Evolutionary conservation across 2,329 filamentous ascomycete genomes (phyloP), one percentile per base, ranked within the genome.

Genomic region (Scedosporium apiospermum): DNA sequence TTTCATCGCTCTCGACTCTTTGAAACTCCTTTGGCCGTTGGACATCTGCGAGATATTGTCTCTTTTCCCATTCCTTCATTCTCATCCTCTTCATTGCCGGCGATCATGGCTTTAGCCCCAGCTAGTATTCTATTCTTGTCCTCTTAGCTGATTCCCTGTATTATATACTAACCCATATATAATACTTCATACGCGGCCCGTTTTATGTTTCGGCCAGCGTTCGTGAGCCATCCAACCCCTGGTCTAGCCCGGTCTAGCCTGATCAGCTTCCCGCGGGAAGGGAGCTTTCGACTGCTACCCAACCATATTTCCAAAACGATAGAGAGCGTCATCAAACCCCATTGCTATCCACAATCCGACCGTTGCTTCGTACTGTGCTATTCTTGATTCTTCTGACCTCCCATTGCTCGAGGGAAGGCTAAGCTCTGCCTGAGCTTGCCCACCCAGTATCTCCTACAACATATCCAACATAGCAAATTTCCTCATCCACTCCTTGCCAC

Each of bases 181-280:
- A 49, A n/a, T 49, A 18, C 21, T 23, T 49, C 21, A n/a, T 18
- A 49, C 44, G 7, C 21, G 44, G 14, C 21, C 51, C 23, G 21
- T 55, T 55, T 55, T 55, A 55, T 55, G 51, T 55, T 55, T 55
- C 49, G 49, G 49, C 49, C n/a, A 53, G 21, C 49, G 49, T 23
- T 23, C 51, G 4, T 26, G 51, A 16, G 51, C 51, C 51, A 23
- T 6, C 21, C 51, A 38, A 38, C 34, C 34, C 34, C 34, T 38
- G 10, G 34, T 4, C 51, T 23, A 23, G 18, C 21, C 51, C 23
- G n/a, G 51, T 26, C 51, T 55, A 14, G 51, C 23, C 51, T 55
- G 23, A 55, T 55, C 51, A 55, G 51, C 51, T 27, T 55, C 51
- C 18, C 51, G 51, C 7, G 51, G 23, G 51, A 55, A 23, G 18